Percentiles rank a stretch among this genome's conserved stretches.
Conservation (phyloP, 371 early-diverging fungal species). For the Zychaea mexicana region DNA sequence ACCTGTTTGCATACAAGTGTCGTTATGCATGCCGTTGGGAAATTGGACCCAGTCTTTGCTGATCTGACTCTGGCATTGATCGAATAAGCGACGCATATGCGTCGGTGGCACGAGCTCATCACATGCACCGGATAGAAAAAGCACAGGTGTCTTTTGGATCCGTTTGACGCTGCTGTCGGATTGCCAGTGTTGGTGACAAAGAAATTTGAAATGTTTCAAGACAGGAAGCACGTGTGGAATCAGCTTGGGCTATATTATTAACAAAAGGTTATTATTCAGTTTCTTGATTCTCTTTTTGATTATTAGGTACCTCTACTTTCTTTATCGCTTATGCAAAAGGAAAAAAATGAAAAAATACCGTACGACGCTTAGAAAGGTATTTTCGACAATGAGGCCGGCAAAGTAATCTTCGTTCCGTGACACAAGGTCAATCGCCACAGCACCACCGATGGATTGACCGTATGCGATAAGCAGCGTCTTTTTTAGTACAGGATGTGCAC, state of each 20-base stretch:
- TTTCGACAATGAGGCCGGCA: slow-evolving; percentile 87
- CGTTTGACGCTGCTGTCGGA: slow-evolving; percentile 74
- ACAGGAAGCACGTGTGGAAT: slow-evolving; percentile 86
- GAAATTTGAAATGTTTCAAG: slow-evolving; percentile 68
- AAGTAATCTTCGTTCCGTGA: slow-evolving; percentile 74
- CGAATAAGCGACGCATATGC: slow-evolving; percentile 83
- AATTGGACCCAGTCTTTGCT: slow-evolving; percentile 68
- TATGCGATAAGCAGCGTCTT: slow-evolving; percentile 82
- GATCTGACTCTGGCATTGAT: slow-evolving; percentile 56
- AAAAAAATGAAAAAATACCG: slow-evolving; percentile 8
- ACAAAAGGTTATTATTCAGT: not conserved
- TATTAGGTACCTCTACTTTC: too few relatives aligned
- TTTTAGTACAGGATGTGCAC: slow-evolving; percentile 67
- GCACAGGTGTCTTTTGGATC: slow-evolving; percentile 72
- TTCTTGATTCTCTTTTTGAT: not conserved
- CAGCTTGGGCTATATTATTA: slow-evolving; percentile 67
- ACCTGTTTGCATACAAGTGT: slow-evolving; percentile 80
- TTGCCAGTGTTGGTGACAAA: slow-evolving; percentile 89
- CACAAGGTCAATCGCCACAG: slow-evolving; percentile 88
- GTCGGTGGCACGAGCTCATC: slow-evolving; percentile 90
- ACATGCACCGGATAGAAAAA: slow-evolving; percentile 79
- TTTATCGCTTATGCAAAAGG: not conserved
- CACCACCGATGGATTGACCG: slow-evolving; percentile 96
- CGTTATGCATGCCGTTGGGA: slow-evolving; percentile 89
- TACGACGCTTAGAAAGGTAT: slow-evolving; percentile 92